These are phyloP conservation scores for Helotiales sp. DNA, from an alignment of 2,329 filamentous ascomycete species.

Conservation along the genomic window DNA sequence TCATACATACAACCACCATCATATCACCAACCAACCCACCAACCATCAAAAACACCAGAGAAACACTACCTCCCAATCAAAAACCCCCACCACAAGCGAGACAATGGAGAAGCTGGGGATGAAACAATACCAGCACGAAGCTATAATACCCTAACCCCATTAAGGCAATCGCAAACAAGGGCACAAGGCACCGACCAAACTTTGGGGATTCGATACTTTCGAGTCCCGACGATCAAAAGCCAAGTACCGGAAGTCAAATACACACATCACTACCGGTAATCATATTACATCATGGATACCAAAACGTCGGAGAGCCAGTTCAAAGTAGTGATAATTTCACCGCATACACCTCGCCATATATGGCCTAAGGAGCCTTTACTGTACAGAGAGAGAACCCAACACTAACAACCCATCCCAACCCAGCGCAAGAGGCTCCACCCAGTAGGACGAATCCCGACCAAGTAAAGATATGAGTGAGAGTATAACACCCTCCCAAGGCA, in stretches of 20 bases:
- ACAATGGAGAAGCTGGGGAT: not conserved
- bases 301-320: not conserved
- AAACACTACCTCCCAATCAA: not conserved
- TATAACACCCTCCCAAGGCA: conserved; percentile 2
- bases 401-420: conserved; percentile 1
- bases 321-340: not conserved
- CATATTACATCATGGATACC: too few species aligned
- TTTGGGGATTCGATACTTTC: too few species aligned
- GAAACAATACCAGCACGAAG: too few species aligned
- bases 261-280: too few species aligned
- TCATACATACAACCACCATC: too few species aligned
- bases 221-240: too few species aligned
- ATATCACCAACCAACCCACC: too few species aligned
- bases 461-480: conserved; percentile 3
- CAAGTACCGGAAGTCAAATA: too few species aligned
- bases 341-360: conserved; percentile 7
- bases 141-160: too few species aligned
- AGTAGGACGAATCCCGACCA: not conserved
- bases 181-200: too few species aligned
- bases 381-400: conserved; percentile 11
- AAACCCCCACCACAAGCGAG: not conserved
- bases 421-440: conserved; percentile 9
- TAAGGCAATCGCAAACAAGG: too few species aligned
- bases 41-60: too few species aligned
- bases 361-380: conserved; percentile 6